Conservation (phyloP, 2,329 filamentous ascomycete species). For the Zasmidium citrigriseum region DNA sequence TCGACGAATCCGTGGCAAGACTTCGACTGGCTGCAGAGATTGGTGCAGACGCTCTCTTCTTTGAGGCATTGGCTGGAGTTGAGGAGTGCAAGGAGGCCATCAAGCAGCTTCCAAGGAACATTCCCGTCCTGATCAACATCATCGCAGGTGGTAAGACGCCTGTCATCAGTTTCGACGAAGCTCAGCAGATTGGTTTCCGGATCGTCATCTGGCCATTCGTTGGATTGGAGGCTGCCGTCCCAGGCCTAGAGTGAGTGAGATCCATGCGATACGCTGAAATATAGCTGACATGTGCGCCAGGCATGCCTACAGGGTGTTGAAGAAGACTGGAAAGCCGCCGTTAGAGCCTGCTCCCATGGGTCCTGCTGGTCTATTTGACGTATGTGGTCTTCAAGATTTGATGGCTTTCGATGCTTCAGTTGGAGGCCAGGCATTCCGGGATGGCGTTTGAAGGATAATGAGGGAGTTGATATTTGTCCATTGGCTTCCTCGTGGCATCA, state of each 20-base stretch:
- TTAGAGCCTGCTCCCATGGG: neutral
- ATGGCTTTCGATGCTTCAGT: conserved; percentile 6
- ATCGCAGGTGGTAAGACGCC: conserved; percentile 5
- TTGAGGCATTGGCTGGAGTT: neutral
- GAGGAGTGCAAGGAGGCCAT: conserved; percentile 1
- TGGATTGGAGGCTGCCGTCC: neutral
- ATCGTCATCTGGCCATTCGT: conserved; percentile 5
- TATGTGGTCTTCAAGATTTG: conserved; percentile 4
- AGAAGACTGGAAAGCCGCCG: conserved; percentile 2
- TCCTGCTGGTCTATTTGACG: neutral
- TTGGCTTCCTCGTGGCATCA: too few relatives aligned
- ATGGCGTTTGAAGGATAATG: conserved; percentile 1
- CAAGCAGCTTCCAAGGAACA: neutral
- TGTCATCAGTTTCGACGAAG: conserved; percentile 4
- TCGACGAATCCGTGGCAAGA: neutral
- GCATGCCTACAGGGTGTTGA: neutral
- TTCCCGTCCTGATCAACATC: conserved; percentile 1
- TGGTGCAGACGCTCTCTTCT: conserved; percentile 1
- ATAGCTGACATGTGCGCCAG: neutral
- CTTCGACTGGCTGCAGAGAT: conserved; percentile 2
- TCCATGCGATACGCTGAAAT: neutral
- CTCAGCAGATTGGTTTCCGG: conserved; percentile 2
- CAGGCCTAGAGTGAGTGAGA: neutral
- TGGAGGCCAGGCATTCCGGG: neutral
- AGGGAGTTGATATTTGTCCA: too few relatives aligned